phyloP scores from a whole-genome alignment of 2,329 filamentous ascomycete genomes.

The Cladosporium sp. region DNA sequence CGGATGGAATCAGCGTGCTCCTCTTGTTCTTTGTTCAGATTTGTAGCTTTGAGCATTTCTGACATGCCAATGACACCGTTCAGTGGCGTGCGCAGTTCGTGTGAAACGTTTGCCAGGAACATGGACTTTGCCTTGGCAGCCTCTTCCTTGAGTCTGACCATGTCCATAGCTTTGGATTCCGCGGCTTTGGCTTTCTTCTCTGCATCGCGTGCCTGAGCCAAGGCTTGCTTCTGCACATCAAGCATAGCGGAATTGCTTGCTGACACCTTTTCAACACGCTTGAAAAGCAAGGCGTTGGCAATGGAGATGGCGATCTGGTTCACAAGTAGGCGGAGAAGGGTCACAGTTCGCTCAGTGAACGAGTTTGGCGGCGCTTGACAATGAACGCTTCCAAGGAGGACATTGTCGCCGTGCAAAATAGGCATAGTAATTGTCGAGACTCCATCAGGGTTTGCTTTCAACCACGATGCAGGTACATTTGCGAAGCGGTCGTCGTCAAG shows the following conservation, averaged over 20 bases:
- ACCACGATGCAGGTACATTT: slow-evolving; percentile 69
- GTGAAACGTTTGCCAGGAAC: slow-evolving; percentile 60
- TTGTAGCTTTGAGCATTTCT: slow-evolving; percentile 60
- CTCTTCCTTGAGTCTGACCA: slow-evolving; percentile 79
- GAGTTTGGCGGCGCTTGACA: slow-evolving; percentile 72
- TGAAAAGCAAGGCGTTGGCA: slow-evolving; percentile 64
- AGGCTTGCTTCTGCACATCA: slow-evolving; percentile 70
- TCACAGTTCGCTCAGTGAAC: slow-evolving; percentile 67
- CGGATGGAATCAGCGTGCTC: slow-evolving; percentile 64
- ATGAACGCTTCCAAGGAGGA: slow-evolving; percentile 72
- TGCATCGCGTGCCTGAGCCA: slow-evolving; percentile 69
- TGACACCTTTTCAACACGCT: slow-evolving; percentile 72
- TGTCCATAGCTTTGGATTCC: slow-evolving; percentile 73
- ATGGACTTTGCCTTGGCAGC: slow-evolving; percentile 81
- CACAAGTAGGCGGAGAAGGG: slow-evolving; percentile 64
- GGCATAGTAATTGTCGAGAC: slow-evolving; percentile 79
- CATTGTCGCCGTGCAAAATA: slow-evolving; percentile 70
- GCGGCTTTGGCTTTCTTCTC: slow-evolving; percentile 76
- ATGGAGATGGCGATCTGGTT: slow-evolving; percentile 72
- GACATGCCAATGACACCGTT: slow-evolving; percentile 60
- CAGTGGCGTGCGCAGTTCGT: slow-evolving; percentile 59
- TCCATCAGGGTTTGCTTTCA: slow-evolving; percentile 66
- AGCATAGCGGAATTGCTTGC: slow-evolving; percentile 79
- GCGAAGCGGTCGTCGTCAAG: slow-evolving; percentile 75
- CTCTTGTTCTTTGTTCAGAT: slow-evolving; percentile 58